These are phyloP conservation scores for Elasticomyces elasticus DNA, from an alignment of 495 filamentous ascomycete species.

Conservation along the genomic window DNA sequence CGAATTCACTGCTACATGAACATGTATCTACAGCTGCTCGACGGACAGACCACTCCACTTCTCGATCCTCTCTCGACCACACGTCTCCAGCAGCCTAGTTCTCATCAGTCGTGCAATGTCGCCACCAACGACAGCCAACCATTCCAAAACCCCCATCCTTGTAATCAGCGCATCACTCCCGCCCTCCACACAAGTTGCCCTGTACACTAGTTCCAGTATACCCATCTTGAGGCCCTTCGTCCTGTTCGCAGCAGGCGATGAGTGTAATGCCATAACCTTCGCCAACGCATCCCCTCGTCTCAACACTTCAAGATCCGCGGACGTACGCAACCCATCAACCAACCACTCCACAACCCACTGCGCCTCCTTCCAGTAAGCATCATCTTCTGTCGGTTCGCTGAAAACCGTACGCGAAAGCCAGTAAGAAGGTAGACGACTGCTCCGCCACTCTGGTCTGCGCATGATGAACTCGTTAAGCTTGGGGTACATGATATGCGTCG, in stretches of 20 bases:
- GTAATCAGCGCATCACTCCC: conserved; percentile 83
- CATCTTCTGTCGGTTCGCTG: conserved; percentile 59
- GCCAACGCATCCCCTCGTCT: conserved; percentile 72
- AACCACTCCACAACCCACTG: conserved; percentile 75
- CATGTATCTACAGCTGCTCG: conserved; percentile 2
- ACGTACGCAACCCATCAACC: conserved; percentile 54
- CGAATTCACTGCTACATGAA: too few relatives aligned
- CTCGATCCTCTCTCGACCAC: conserved; percentile 54
- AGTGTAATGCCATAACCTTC: conserved; percentile 60
- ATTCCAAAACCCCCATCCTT: conserved; percentile 67
- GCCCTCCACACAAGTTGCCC: conserved; percentile 58
- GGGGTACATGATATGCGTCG: conserved; percentile 71
- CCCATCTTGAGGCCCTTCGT: conserved; percentile 50
- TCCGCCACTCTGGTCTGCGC: conserved; percentile 60
- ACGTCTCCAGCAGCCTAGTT: conserved; percentile 56
- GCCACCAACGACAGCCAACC: conserved; percentile 50
- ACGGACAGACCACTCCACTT: conserved; percentile 49
- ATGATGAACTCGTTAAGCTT: conserved; percentile 81
- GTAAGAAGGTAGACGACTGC: conserved; percentile 61
- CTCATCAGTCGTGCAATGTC: conserved; percentile 45
- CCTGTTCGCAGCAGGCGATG: conserved; percentile 47
- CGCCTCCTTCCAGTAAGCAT: conserved; percentile 63
- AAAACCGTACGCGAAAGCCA: conserved; percentile 64
- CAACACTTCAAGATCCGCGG: conserved; percentile 69
- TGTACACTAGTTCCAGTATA: conserved; percentile 63